Conservation (phyloP, 2,329 filamentous ascomycete genomes). For the Macrophomina pseudophaseolina region DNA sequence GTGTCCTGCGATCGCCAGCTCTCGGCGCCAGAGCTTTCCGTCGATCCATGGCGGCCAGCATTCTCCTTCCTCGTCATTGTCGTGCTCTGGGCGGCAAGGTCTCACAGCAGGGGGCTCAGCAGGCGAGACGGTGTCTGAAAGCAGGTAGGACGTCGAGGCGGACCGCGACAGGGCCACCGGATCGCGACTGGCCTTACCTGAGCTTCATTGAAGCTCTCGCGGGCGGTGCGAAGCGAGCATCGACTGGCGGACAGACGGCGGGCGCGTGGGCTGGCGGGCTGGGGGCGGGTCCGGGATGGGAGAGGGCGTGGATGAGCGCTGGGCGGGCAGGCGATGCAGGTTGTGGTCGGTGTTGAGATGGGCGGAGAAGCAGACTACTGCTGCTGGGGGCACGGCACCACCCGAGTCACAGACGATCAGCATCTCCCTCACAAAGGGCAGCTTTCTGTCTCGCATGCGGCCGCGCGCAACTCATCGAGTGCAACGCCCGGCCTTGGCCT, state of each 20-base stretch:
- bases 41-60: slow-evolving; percentile 68
- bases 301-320: slow-evolving; percentile 16
- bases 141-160: slow-evolving; percentile 27
- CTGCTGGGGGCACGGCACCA: slow-evolving; percentile 21
- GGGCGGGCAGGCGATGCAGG: slow-evolving; percentile 20
- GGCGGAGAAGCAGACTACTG: slow-evolving; percentile 25
- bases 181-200: slow-evolving; percentile 26
- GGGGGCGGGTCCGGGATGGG: slow-evolving; percentile 14
- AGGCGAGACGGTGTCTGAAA: slow-evolving; percentile 27
- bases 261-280: slow-evolving; percentile 17
- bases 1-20: slow-evolving; percentile 72
- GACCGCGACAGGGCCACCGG: slow-evolving; percentile 26
- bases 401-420: slow-evolving; percentile 24
- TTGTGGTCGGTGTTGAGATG: slow-evolving; percentile 26
- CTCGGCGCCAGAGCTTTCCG: slow-evolving; percentile 68
- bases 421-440: slow-evolving; percentile 26
- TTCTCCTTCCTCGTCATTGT: slow-evolving; percentile 71
- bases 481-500: slow-evolving; percentile 11
- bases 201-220: slow-evolving; percentile 27
- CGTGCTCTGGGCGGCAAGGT: slow-evolving; percentile 23
- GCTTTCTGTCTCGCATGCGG: slow-evolving; percentile 24
- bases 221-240: slow-evolving; percentile 22
- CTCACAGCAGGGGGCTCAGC: slow-evolving; percentile 23
- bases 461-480: slow-evolving; percentile 17
- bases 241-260: slow-evolving; percentile 17